Base-by-base conservation (phyloP, 352 stramenopile genomes). In the Halophytophthora polymorphica region DNA sequence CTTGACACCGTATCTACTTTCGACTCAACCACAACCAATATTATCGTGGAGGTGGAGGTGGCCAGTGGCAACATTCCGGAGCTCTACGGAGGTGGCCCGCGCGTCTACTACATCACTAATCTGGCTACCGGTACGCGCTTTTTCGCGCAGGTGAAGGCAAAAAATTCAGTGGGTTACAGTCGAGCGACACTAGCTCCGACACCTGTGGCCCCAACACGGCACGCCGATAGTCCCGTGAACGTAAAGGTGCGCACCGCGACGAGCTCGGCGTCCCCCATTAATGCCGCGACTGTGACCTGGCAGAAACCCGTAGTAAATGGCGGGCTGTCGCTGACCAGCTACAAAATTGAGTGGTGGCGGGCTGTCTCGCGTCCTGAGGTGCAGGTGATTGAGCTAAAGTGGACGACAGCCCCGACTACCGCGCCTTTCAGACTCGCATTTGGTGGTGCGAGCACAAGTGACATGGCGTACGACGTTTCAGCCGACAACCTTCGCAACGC, bases 351-450 rank as follows among this genome's bases (percentile, higher is more conserved):
- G 58, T 95, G 80, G 82, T 95, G 83, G 78, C 73, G 76, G 14
- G 61, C 54, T 5, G 61, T 63, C 7, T 73, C 70, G 1, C 58
- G 58, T 12, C 54, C 66, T 0, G 87, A 96, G 45, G 69, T 95
- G 31, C 91, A 97, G 56, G 77, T 87, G 37, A 82, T 97, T 22
- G 86, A 88, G 53, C 76, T 95, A 46, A 85, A 78, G 53, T 97
- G 83, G 83, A 80, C 66, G 8, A 82, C 66, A 3, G 41, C 47
- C 17, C 82, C 88, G 8, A 87, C 70, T 6, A 44, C 44, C 6
- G 71, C 64, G 8, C 53, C 57, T 0, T 91, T 93, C 56, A 85
- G 60, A 12, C 71, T 97, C 14, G 85, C 77, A 11, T 96, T 96
- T 57, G 83, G 81, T 45, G 77, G 73, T n/a, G 53, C 50, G n/a